Evolutionary conservation across 805 yeast genomes (phyloP).

Genomic region (Limtongia smithiae): DNA sequence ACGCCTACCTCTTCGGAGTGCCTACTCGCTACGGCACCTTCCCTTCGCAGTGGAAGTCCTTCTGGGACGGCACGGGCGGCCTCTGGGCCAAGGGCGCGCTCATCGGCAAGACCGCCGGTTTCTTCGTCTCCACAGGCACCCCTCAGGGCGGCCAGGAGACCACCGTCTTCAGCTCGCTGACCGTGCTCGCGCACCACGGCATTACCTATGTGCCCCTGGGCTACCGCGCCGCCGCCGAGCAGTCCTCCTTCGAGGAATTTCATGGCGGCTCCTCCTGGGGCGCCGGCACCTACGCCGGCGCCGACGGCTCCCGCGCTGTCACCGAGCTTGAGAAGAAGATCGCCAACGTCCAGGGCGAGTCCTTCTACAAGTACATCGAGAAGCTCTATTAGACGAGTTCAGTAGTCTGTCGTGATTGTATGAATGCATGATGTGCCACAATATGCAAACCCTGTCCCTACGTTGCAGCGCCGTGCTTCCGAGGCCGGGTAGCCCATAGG

Average conservation of each 20-base stretch:
- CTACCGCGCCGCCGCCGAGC: slow-evolving; percentile 55
- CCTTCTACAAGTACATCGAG: slow-evolving; percentile 50
- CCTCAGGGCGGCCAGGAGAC: slow-evolving; percentile 78
- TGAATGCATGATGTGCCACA: too few relatives aligned
- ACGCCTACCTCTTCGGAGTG: slow-evolving; percentile 71
- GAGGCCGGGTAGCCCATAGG: too few relatives aligned
- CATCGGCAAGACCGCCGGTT: slow-evolving; percentile 68
- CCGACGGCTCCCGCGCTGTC: slow-evolving; percentile 72
- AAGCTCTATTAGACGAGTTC: slow-evolving; percentile 14
- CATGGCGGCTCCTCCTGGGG: slow-evolving; percentile 90
- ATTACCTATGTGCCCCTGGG: slow-evolving; percentile 75
- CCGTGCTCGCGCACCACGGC: slow-evolving; percentile 71
- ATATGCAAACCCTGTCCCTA: too few relatives aligned
- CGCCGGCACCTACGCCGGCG: slow-evolving; percentile 73
- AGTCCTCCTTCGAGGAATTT: slow-evolving; percentile 57
- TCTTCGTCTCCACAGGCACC: slow-evolving; percentile 67
- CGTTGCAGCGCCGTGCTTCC: too few relatives aligned
- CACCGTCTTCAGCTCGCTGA: slow-evolving; percentile 57
- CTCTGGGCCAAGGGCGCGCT: slow-evolving; percentile 54
- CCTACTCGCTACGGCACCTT: slow-evolving; percentile 76
- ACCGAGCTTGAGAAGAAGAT: slow-evolving; percentile 59
- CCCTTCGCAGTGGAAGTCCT: slow-evolving; percentile 72
- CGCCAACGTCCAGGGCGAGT: slow-evolving; percentile 64
- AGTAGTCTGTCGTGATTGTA: too few relatives aligned
- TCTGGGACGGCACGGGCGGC: slow-evolving; percentile 70